Base-by-base conservation (phyloP, 2,329 filamentous ascomycete genomes). In the Ophiosphaerella herpotricha region DNA sequence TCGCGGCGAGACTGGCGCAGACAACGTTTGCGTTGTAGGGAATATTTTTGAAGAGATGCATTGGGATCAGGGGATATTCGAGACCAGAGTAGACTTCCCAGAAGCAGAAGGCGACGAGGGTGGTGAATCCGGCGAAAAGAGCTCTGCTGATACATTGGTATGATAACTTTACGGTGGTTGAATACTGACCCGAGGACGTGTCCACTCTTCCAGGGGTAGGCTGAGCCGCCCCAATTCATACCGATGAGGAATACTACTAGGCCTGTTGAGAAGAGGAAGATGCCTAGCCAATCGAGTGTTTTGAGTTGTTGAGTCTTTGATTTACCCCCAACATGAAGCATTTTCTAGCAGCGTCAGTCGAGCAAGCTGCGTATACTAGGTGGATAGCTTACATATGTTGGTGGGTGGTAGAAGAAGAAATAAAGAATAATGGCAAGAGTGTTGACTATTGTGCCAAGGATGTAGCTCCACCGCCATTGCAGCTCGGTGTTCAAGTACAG, bases 191-290 rank as follows among this genome's bases (percentile, higher is more conserved):
- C 67, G 5, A 74, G 63, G 2, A 72, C 71, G 21, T 71, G 67
- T 9, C 59, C 66, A 18, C 61, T 67, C 33, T 60, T 59, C 73
- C 73, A 75, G 3, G 70, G 59, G 48, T 70, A 73, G 18, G 60
- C 51, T 2, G 55, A 62, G n/a, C 72, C 72, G 7, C 71, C 72
- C 70, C 69, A 79, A 21, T 75, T 77, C 46, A 80, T 67, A 5
- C 77, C 78, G 54, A 80, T 75, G 7, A 80, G 64, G 46, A 80
- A 74, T 0, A 80, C 64, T 5, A 74, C 75, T 2, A 78, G 73
- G 4, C 77, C 77, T 5, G 71, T 71, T 7, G 74, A 75, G 68
- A 75, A 80, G 34, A 80, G 67, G 56, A 78, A 71, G 33, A 78
- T 74, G 3, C 78, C 78, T 32, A 77, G 41, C 58, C 77, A 80